These are phyloP conservation scores for Phymatotrichopsis omnivora DNA, from an alignment of 2,329 filamentous ascomycete species.

Conservation along the genomic window DNA sequence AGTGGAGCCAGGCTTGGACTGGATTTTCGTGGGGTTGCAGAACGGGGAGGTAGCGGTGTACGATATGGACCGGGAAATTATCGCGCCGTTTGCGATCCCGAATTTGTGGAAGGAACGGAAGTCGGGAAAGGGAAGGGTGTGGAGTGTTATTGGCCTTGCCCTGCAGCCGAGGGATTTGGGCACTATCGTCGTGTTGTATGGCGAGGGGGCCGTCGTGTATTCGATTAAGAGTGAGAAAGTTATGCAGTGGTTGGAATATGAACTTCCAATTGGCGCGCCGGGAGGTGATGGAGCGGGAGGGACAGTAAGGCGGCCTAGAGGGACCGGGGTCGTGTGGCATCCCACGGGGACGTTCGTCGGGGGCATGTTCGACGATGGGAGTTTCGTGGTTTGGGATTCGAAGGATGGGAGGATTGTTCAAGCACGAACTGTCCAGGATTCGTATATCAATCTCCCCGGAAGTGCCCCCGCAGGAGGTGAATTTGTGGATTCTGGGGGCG, in stretches of 20 bases:
- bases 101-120: constrained; percentile 74
- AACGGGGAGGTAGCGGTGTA: constrained; percentile 84
- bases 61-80: constrained; percentile 64
- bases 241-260: constrained; percentile 71
- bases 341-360: constrained; percentile 83
- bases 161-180: constrained; percentile 90
- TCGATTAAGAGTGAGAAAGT: constrained; percentile 86
- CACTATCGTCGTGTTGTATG: constrained; percentile 82
- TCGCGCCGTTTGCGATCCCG: constrained; percentile 70
- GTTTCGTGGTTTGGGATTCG: constrained; percentile 86
- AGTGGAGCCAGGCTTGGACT: constrained; percentile 86
- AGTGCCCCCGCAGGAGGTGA: constrained; percentile 32
- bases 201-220: constrained; percentile 76
- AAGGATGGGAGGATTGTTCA: constrained; percentile 77
- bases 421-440: constrained; percentile 68
- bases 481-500: constrained; percentile 44
- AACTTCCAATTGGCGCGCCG: constrained; percentile 67
- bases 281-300: constrained; percentile 58
- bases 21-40: constrained; percentile 74
- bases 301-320: constrained; percentile 55
- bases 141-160: constrained; percentile 63
- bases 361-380: constrained; percentile 82
- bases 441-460: constrained; percentile 50
- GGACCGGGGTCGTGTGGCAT: constrained; percentile 86
- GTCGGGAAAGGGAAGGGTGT: constrained; percentile 56